Conservation (phyloP, 108 stramenopile genomes). For the Pseudonitzschia pungens region DNA sequence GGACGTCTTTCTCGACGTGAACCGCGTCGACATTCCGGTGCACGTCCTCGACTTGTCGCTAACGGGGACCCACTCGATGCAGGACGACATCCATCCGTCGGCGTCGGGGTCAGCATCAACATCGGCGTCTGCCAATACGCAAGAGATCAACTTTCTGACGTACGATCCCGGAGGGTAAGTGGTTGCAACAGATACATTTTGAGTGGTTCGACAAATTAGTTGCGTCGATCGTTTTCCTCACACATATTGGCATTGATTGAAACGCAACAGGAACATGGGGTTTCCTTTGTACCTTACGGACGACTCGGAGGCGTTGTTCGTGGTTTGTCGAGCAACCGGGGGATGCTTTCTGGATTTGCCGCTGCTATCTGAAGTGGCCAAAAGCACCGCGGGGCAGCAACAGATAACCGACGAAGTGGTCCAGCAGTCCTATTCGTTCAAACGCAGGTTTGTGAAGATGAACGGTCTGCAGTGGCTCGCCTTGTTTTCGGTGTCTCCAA, state of each 20-base stretch:
- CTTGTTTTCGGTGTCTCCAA: constrained; percentile 66
- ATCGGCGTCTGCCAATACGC: constrained; percentile 2
- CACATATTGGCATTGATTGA: not conserved
- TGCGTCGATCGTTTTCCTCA: not conserved
- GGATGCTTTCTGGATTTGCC: constrained; percentile 63
- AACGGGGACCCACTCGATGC: constrained; percentile 24
- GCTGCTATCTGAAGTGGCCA: constrained; percentile 45
- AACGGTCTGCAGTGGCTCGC: constrained; percentile 80
- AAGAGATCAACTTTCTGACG: constrained; percentile 39
- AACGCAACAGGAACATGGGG: constrained; percentile 17
- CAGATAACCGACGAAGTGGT: constrained; percentile 13
- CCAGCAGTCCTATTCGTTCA: constrained; percentile 36
- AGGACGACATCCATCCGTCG: not conserved
- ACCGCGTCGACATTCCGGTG: constrained; percentile 66
- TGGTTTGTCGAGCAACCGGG: constrained; percentile 54
- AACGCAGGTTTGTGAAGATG: constrained; percentile 55
- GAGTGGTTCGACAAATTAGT: too few relatives aligned
- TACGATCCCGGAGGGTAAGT: constrained; percentile 38
- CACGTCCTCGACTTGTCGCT: constrained; percentile 64
- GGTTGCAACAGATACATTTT: not conserved
- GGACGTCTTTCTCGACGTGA: constrained; percentile 52
- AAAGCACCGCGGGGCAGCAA: constrained; percentile 46
- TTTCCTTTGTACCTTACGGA: constrained; percentile 67
- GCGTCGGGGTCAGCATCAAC: too few relatives aligned
- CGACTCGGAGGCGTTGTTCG: constrained; percentile 56